These are phyloP conservation scores for Auricularia sp. DNA, from an alignment of 768 basidiomycete genomes.

Conservation along the genomic window DNA sequence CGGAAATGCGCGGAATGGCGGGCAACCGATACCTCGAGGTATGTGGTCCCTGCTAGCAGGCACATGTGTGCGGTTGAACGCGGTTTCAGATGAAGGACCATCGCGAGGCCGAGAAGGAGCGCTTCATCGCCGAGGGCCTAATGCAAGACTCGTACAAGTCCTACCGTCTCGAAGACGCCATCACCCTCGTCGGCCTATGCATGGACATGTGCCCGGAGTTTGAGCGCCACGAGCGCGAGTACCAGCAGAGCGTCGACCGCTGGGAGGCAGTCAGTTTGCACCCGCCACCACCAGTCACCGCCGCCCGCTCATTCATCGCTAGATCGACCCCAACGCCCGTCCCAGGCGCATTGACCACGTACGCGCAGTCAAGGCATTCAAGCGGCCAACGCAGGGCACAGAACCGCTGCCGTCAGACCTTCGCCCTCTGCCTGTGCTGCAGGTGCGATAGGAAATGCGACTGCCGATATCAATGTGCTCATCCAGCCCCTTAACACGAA, in stretches of 20 bases:
- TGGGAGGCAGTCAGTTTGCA: slow-evolving; percentile 64
- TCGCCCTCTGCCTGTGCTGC: slow-evolving; percentile 75
- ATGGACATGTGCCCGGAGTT: slow-evolving; percentile 91
- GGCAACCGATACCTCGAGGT: not conserved
- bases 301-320: slow-evolving; percentile 1
- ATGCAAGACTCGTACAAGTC: slow-evolving; percentile 81
- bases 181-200: slow-evolving; percentile 89
- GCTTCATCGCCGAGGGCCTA: slow-evolving; percentile 70
- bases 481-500: slow-evolving; percentile 1
- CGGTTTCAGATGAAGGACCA: slow-evolving; percentile 1
- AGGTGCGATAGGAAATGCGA: slow-evolving; percentile 30
- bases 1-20: not conserved
- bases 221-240: slow-evolving; percentile 83
- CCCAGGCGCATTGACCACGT: slow-evolving; percentile 68
- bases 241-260: slow-evolving; percentile 77
- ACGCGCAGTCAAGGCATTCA: slow-evolving; percentile 89
- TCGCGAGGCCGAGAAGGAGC: slow-evolving; percentile 60
- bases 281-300: not conserved
- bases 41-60: not conserved
- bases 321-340: slow-evolving; percentile 35
- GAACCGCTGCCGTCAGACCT: slow-evolving; percentile 87
- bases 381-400: slow-evolving; percentile 80
- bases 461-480: not conserved
- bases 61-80: not conserved
- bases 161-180: slow-evolving; percentile 78